phyloP scores from a whole-genome alignment of 2,329 filamentous ascomycete species.

The Leptographium procerum region DNA sequence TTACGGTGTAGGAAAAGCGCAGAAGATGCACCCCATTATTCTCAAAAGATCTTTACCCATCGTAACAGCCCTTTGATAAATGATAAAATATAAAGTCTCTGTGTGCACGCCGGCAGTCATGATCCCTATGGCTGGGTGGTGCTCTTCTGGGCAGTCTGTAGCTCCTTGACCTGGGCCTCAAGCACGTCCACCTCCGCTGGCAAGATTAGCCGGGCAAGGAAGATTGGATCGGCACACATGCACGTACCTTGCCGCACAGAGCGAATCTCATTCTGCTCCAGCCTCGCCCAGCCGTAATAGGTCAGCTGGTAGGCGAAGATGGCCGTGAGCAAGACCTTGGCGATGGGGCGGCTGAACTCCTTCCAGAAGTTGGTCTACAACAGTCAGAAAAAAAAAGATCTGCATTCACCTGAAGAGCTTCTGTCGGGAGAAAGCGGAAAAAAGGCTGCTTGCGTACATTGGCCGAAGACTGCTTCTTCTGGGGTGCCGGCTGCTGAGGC shows the following conservation, averaged over 20 bases:
- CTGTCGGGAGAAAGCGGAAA: not conserved
- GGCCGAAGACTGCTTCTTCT: not conserved
- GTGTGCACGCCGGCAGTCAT: too few species aligned
- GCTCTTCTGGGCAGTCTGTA: conserved; percentile 14
- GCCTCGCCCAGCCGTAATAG: conserved; percentile 63
- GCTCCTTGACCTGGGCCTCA: conserved; percentile 25
- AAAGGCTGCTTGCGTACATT: not conserved
- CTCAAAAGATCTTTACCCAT: too few species aligned
- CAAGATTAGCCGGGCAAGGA: not conserved
- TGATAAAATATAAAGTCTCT: too few species aligned
- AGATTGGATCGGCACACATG: not conserved
- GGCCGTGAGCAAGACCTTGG: conserved; percentile 63
- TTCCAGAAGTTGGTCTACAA: conserved; percentile 50
- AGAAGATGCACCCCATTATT: too few species aligned
- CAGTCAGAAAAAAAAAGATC: not conserved
- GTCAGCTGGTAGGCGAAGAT: conserved; percentile 68
- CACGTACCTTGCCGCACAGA: conserved; percentile 43
- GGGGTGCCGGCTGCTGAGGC: not conserved
- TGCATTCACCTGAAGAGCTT: not conserved
- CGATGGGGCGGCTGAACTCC: conserved; percentile 60
- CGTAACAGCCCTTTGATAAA: too few species aligned
- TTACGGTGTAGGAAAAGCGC: too few species aligned
- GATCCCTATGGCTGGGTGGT: not conserved
- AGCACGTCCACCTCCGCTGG: conserved; percentile 22
- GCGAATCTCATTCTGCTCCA: conserved; percentile 61